phyloP scores from a whole-genome alignment of 1,284 basidiomycete genomes.

The Boletellus deceptivus region DNA sequence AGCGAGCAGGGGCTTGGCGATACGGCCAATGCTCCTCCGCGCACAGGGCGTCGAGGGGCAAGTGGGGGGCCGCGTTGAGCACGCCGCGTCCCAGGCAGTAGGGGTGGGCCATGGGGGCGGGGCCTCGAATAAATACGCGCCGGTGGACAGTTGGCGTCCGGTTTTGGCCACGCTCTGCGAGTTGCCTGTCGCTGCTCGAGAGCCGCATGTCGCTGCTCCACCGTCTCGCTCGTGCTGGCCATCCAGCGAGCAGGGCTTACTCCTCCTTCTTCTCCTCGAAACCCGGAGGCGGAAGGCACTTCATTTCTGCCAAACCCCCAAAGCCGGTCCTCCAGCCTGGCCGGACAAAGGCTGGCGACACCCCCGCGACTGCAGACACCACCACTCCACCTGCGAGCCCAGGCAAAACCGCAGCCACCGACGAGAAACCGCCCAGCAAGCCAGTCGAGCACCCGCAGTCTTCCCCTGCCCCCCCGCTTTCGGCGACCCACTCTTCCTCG shows the following conservation, averaged over 20 bases:
- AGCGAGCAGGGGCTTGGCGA: not conserved
- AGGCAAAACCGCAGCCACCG: constrained; percentile 19
- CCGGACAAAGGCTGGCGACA: constrained; percentile 33
- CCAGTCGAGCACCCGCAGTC: constrained; percentile 21
- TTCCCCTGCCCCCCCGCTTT: constrained; percentile 2
- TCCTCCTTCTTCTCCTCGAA: constrained; percentile 78
- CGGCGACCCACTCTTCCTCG: constrained; percentile 2
- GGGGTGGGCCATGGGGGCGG: constrained; percentile 16
- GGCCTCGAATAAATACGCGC: not conserved
- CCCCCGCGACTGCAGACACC: constrained; percentile 18
- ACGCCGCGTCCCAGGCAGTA: constrained; percentile 15
- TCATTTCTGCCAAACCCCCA: constrained; percentile 66
- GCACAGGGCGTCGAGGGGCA: constrained; percentile 27
- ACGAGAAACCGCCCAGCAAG: constrained; percentile 25
- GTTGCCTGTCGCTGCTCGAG: no score
- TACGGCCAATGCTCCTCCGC: constrained; percentile 11
- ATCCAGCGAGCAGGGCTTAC: constrained; percentile 49
- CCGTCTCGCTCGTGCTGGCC: constrained; percentile 46
- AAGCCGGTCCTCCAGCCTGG: constrained; percentile 46
- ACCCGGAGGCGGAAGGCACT: constrained; percentile 70
- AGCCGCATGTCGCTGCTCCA: constrained; percentile 41
- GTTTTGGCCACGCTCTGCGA: not conserved
- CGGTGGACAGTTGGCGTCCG: not conserved
- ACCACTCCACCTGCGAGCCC: constrained; percentile 16
- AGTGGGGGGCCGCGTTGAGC: constrained; percentile 22